Percentiles rank a stretch among this genome's conserved stretches.
Evolutionary conservation across 2,329 filamentous ascomycete genomes (phyloP).

Genomic region (Rhexocercosporidium sp.): DNA sequence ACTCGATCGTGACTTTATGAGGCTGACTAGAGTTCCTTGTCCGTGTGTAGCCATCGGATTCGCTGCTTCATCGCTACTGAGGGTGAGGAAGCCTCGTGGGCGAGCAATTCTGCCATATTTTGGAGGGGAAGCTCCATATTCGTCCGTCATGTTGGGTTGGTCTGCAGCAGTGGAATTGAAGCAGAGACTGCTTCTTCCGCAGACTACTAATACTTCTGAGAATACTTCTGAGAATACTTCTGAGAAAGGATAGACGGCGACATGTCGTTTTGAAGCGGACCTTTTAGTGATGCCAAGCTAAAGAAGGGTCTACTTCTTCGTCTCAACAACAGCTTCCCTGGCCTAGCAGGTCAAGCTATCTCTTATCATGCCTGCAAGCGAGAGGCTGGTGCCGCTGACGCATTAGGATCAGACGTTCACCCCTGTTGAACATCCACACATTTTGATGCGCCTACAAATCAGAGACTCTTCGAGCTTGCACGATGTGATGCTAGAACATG

Average conservation of each 20-base stretch:
- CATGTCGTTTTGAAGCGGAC: not conserved
- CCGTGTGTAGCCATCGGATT: slow-evolving; percentile 42
- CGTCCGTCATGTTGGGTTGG: slow-evolving; percentile 18
- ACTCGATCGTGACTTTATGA: slow-evolving; percentile 41
- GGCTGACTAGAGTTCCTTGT: slow-evolving; percentile 35
- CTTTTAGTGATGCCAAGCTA: not conserved
- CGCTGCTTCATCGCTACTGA: slow-evolving; percentile 34
- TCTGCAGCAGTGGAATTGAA: not conserved
- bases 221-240: not conserved
- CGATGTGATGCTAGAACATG: no score
- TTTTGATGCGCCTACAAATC: not conserved
- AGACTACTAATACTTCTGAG: not conserved
- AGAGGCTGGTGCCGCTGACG: not conserved
- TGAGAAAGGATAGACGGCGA: not conserved
- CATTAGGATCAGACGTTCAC: not conserved
- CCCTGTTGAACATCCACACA: not conserved
- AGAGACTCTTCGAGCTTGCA: no score
- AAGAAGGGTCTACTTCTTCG: not conserved
- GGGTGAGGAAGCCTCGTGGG: slow-evolving; percentile 37
- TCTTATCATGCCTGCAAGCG: slow-evolving; percentile 5
- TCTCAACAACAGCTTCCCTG: not conserved
- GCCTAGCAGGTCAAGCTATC: not conserved
- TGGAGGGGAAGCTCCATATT: slow-evolving; percentile 29
- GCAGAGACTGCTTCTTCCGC: not conserved
- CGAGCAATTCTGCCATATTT: slow-evolving; percentile 31